Evolutionary conservation across 2,329 filamentous ascomycete species (phyloP), one percentile per base, ranked within the genome.

Genomic region (Botrytis fragariae): DNA sequence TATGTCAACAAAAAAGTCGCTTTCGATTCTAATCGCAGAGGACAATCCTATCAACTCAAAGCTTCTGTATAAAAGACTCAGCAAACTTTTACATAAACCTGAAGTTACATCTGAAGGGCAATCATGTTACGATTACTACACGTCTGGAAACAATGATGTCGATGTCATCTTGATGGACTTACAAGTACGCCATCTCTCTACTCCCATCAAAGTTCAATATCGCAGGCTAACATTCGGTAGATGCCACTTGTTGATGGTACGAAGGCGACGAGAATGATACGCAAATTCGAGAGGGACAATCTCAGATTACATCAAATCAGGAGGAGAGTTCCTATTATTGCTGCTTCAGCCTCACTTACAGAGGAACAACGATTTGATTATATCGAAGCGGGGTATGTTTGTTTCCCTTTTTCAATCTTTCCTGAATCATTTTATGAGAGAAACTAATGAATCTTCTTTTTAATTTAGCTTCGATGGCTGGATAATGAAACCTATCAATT

Each of bases 181-280:
- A 87, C 94, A 97, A 86, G 93, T 94, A 80, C 82, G 89, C 82
- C 5, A 14, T 35, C 29, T 14, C 9, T 25, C 59, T 20, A 20
- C 16, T 25, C 22, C 16, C 39, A 37, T 39, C 1, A 44, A 32
- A 32, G 35, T 8, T 9, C 3, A 3, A 42, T 32, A 4, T 57
- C 14, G 6, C 1, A 57, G n/a, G n/a, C 25, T 69, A 14, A 70
- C 71, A 63, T 25, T 59, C 8, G 20, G 16, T 29, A 97, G 93
- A 97, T 97, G 94, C 94, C 94, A 32, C 96, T 97, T 42, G 92
- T 97, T 4, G 93, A 97, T 79, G 94, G 94, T 18, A 86, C 95
- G 37, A 90, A 87, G 6, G 94, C 94, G 20, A 93, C 94, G 0
- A 94, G 93, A 81, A 92, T 94, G 87, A 97, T 97, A 75, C 87